A percentile compares a stretch with the other conserved stretches of the same genome.
Evolutionary conservation across 208 protist species (phyloP).

Genomic region (Sergeia podlipaevii): DNA sequence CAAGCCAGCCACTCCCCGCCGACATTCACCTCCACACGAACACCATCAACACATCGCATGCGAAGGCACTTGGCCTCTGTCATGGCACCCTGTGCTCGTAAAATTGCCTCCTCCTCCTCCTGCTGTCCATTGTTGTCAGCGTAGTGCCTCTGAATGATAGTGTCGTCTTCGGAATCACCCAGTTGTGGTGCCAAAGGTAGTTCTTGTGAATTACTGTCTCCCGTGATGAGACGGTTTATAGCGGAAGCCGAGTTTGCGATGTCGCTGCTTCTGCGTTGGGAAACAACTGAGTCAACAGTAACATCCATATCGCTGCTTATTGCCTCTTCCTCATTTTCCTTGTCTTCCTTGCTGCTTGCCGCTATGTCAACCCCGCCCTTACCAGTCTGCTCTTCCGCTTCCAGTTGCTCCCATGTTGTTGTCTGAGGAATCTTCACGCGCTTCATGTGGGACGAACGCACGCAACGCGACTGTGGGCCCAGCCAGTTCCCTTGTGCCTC

Average conservation of each 20-base stretch:
- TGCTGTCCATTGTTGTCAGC: neutral
- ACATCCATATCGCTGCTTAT: too few species aligned
- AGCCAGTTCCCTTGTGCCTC: conserved; percentile 23
- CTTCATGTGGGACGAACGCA: conserved; percentile 11
- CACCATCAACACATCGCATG: neutral
- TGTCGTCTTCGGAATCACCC: neutral
- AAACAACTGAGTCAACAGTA: too few species aligned
- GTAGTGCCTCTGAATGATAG: neutral
- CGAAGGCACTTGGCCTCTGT: conserved; percentile 17
- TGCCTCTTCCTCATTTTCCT: too few species aligned
- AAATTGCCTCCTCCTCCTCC: neutral
- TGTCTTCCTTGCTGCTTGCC: too few species aligned
- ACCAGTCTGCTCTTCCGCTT: too few species aligned
- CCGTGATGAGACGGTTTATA: too few species aligned
- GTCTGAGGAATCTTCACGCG: too few species aligned
- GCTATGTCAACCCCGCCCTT: too few species aligned
- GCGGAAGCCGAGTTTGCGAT: too few species aligned
- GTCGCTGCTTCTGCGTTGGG: too few species aligned
- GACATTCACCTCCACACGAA: conserved; percentile 29
- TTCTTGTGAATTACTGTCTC: too few species aligned
- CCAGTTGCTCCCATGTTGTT: too few species aligned
- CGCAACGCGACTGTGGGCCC: conserved; percentile 37
- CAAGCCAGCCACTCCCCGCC: conserved; percentile 39
- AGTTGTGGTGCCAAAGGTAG: neutral
- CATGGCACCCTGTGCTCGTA: conserved; percentile 15